A percentile compares a stretch with the other conserved stretches of the same genome.
Evolutionary conservation across 176 grass and related monocot genomes (phyloP).

Genomic region (Aegilops sharonensis): DNA sequence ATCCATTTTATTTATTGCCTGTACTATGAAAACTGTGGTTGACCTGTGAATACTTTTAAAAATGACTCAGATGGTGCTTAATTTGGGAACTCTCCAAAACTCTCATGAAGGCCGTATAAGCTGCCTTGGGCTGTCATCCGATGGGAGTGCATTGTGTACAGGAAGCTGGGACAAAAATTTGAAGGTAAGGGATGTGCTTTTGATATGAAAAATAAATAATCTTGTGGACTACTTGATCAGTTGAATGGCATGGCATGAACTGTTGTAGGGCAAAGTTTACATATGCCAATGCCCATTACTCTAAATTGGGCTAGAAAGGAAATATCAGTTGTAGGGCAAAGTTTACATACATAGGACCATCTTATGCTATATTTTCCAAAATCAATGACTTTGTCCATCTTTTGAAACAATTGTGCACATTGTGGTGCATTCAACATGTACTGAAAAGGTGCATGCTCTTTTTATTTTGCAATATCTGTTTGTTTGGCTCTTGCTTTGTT

Average conservation of each 20-base stretch:
- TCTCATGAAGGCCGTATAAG: constrained; percentile 87
- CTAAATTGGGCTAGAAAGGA: neutral
- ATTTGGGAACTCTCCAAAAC: constrained; percentile 86
- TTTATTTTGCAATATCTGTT: neutral
- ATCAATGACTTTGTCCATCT: neutral
- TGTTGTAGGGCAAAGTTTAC: neutral
- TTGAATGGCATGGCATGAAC: neutral
- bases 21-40: neutral
- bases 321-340: neutral
- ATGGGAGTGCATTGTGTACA: constrained; percentile 97
- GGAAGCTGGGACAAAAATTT: constrained; percentile 99
- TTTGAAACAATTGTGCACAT: neutral
- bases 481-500: no score
- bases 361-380: constrained; percentile 3
- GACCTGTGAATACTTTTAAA: neutral
- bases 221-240: neutral
- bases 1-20: neutral
- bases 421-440: neutral
- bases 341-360: neutral
- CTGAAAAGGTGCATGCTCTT: neutral
- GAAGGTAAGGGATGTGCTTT: constrained; percentile 48
- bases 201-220: neutral
- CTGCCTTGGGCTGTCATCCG: constrained; percentile 88
- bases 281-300: neutral
- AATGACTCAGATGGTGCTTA: constrained; percentile 61